Evolutionary conservation across 169 alveolate genomes (phyloP), one percentile per base, ranked within the genome.

Genomic region (Fabrea salina): DNA sequence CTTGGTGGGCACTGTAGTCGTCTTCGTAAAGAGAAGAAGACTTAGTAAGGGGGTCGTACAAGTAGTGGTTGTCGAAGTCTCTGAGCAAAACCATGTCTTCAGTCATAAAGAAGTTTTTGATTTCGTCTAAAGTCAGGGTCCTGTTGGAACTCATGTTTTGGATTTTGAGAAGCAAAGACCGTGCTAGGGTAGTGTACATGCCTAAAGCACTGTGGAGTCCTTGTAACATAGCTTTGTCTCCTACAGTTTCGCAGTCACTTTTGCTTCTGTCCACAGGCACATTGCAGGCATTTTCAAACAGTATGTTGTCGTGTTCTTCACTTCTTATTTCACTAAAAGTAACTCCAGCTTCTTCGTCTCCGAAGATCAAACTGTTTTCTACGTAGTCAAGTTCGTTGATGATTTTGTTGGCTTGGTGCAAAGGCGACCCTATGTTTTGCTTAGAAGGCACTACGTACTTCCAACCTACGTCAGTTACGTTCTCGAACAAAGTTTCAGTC

Each of bases 191-290:
- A 11, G 56, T 66, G 41, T 66, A 66, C 2, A 41, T 37, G n/a
- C 76, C 76, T 66, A 66, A 66, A 5, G 76, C 76, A 37, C 76
- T 66, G 5, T 66, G 76, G 35, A 66, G 76, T 4, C 76, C 76
- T 66, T 66, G 56, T 27, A 40, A 37, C 76, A 66, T 66, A 41
- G 56, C 54, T 6, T 41, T 41, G 41, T 66, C 56, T 19, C 76
- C 76, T 0, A 41, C 76, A 35, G 51, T 43, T 19, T 30, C 25
- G 33, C 76, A 66, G 5, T 37, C 76, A 13, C 54, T 41, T 37
- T 32, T 16, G 41, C 54, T 43, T 66, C 76, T 66, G 19, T n/a
- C 41, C 8, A 35, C 5, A 66, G 51, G 58, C 7, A 39, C 76
- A 32, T 30, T 35, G 41, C 76, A 66, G 5, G 76, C 76, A 16